Base-by-base conservation (phyloP, 805 yeast species). In the Yarrowia divulgata region DNA sequence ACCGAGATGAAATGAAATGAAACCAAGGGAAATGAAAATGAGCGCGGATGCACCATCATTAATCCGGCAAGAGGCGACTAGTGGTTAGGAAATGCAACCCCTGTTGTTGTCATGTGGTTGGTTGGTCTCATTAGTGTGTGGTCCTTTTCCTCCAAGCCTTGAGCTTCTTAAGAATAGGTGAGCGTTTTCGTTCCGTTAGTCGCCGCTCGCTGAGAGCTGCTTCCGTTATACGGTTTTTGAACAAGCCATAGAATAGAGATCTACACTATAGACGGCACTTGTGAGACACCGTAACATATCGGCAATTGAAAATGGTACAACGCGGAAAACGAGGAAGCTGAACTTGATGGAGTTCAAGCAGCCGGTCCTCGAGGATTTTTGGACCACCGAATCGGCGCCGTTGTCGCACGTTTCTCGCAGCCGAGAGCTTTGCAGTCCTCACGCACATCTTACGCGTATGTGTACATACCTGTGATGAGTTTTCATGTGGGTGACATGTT, bases 231-330 rank as follows among this genome's bases (percentile, higher is more conserved):
- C 40, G 57, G 57, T 34, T 35, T 49, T 23, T 29, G 18, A 32
- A 13, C 16, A 29, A 29, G 12, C 52, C 35, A 16, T 16, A 49
- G n/a, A 12, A 18, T 9, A 50, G 12, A 8, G 45, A 54, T 54
- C 45, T 14, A 16, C 60, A 12, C 39, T 54, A 34, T 54, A 54
- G 14, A 39, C 60, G 60, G 60, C 60, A 37, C 60, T 54, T 54
- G 45, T 37, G 45, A 54, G 60, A 54, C 60, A 54, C 14, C 14
- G 43, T 6, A 18, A 23, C 29, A 50, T 49, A 23, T 35, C 35
- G 60, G 60, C 45, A 39, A 39, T 37, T 37, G 42, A 52, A 50
- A n/a, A n/a, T 3, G 8, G 16, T n/a, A 14, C 35, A 19, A 16
- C 4, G 54, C 19, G 13, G 49, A 42, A 42, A n/a, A 42, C 46